Percentiles rank a stretch among this genome's conserved stretches.
Evolutionary conservation across 768 basidiomycete genomes (phyloP).

Genomic region (Rhodotorula graminis): DNA sequence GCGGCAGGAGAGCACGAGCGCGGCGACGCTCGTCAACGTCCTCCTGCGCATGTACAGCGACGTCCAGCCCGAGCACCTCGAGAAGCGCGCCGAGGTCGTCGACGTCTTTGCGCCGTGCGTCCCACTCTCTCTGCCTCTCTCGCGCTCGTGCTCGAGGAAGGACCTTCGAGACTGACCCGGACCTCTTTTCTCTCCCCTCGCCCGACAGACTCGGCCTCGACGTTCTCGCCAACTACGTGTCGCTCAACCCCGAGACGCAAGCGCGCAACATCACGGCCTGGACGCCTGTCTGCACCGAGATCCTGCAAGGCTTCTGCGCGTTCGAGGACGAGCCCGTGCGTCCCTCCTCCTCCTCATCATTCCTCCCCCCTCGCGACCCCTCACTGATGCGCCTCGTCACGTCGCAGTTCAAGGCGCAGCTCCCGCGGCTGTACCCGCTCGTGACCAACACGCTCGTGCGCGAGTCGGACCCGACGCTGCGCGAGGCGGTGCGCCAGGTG

Average conservation of each 20-base stretch:
- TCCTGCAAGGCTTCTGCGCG: conserved; percentile 78
- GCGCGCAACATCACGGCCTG: conserved; percentile 92
- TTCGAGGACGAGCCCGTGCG: conserved; percentile 89
- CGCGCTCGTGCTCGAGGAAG: neutral
- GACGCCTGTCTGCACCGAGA: conserved; percentile 98
- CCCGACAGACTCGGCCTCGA: conserved; percentile 69
- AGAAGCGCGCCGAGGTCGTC: conserved; percentile 59
- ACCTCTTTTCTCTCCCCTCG: conserved; percentile 56
- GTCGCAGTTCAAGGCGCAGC: conserved; percentile 73
- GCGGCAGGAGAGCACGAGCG: conserved; percentile 97
- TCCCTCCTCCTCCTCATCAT: neutral
- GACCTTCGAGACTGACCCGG: conserved; percentile 48
- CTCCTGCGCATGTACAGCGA: conserved; percentile 92
- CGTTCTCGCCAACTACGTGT: conserved; percentile 84
- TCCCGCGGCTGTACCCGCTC: conserved; percentile 84
- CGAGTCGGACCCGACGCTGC: conserved; percentile 73
- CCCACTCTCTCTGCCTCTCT: conserved; percentile 26
- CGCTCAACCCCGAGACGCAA: conserved; percentile 81
- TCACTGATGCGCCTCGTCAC: neutral
- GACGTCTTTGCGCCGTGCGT: conserved; percentile 67
- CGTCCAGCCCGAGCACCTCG: conserved; percentile 68
- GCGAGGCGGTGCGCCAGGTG: conserved; percentile 70
- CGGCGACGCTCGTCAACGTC: conserved; percentile 86
- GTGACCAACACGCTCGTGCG: conserved; percentile 76
- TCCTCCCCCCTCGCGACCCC: too few relatives aligned